Percentiles rank a stretch among this genome's conserved stretches.
Conservation (phyloP, 2,329 filamentous ascomycete species). For the Curvularia hawaiiensis region DNA sequence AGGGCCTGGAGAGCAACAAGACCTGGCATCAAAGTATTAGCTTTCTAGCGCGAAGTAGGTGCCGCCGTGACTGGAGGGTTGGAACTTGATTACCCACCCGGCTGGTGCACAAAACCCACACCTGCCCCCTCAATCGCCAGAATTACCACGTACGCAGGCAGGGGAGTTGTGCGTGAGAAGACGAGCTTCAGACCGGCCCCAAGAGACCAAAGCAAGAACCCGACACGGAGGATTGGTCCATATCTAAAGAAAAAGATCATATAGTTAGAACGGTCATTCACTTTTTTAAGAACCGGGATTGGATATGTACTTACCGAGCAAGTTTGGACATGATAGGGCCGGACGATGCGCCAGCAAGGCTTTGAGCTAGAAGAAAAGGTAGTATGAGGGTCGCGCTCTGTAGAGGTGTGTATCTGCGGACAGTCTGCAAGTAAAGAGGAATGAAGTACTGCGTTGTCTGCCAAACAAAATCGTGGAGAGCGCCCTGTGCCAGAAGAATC, state of each 20-base stretch:
- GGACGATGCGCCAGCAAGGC: too few relatives aligned
- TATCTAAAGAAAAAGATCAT: background rate
- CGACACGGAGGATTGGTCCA: background rate
- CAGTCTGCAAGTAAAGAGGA: background rate
- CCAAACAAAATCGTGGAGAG: background rate
- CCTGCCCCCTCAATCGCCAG: background rate
- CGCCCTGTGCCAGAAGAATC: background rate
- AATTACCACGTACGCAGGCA: background rate
- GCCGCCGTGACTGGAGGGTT: too few relatives aligned
- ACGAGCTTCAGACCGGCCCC: background rate
- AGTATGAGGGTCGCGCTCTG: background rate
- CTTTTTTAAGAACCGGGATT: background rate
- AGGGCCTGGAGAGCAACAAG: background rate
- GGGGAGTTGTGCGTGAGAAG: background rate
- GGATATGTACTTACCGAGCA: background rate
- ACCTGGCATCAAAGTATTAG: background rate
- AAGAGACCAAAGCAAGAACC: background rate
- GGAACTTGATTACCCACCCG: too few relatives aligned
- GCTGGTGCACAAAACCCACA: background rate
- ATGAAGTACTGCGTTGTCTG: background rate
- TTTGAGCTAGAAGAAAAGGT: background rate
- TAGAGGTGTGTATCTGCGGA: background rate
- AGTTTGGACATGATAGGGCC: background rate
- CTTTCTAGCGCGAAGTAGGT: too few relatives aligned
- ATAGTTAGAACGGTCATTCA: too few relatives aligned